Evolutionary conservation across 805 yeast species (phyloP), one percentile per base, ranked within the genome.

Genomic region (Metschnikowia vanudenii): DNA sequence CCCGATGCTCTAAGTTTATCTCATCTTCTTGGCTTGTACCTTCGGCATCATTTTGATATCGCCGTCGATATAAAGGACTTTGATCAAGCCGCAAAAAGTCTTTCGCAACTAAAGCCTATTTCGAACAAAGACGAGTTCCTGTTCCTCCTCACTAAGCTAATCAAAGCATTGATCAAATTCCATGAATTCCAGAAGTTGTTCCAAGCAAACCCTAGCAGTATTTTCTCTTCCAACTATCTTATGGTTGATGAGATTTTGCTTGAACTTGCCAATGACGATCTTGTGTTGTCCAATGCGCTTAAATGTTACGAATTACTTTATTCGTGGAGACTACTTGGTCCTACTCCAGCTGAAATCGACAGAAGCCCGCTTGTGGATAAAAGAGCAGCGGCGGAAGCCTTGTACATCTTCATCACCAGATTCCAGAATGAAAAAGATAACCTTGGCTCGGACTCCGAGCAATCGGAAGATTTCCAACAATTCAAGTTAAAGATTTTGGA

Each of bases 311-410:
- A 72, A 53, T 63, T 67, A 39, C 53, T 70, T 20, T 72, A 67
- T 53, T 58, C 74, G 3, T 72, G 75, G 75, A 67, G 77, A 47
- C 58, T 72, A 13, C 45, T 52, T 20, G 54, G 54, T 2, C 43
- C 47, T 11, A 26, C 45, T 12, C 34, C 26, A 12, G n/a, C n/a
- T 14, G 31, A 24, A 9, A 13, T 20, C n/a, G 19, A 17, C 24
- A 37, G 35, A 14, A n/a, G 34, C 8, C 9, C 18, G 3, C 39
- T 49, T 11, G 39, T 46, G 5, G 74, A 69, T 46, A 68, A 63
- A 43, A 65, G 85, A 45, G 80, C 80, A 3, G 69, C 76, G 1
- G 57, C 63, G 20, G 74, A 73, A 47, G 61, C 73, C 1, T 62
- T 73, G 39, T 73, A 71, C 49, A 51, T 53, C 43, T 72, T 70